Base-by-base conservation (phyloP, 345 rosid species). In the Aquilaria malaccensis region DNA sequence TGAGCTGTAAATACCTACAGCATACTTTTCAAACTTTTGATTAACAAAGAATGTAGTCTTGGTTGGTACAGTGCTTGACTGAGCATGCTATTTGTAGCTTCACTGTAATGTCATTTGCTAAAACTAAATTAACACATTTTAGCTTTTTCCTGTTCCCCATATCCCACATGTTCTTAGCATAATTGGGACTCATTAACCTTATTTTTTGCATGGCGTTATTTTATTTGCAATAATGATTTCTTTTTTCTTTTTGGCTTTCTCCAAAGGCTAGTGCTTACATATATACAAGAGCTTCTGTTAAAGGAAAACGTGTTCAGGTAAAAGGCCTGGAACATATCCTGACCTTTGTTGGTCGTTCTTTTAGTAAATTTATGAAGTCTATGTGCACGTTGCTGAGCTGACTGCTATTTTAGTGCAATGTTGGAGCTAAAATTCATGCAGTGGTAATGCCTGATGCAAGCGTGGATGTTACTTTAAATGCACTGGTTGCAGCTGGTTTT, bases 371-470 rank as follows among this genome's bases (percentile, higher is more conserved):
- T n/a, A 56, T 56, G 59, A 9, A 15, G 6, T 56, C 59, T 56
- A 22, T 22, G 9, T 29, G 22, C 54, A n/a, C 2, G 22, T 29
- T 13, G 10, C 54, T 29, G 22, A 51, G 54, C 54, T 46, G 13
- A 30, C 30, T 43, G 15, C 13, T 30, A 31, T 63, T 30, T 62
- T 75, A 85, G 92, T 72, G 70, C 71, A 79, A 68, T 70, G 59
- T 62, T 60, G 83, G 83, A 65, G 79, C 74, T 47, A 85, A 77
- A 63, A 79, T 74, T 72, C 73, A 77, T 60, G 86, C 83, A 13
- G 74, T 85, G 56, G 81, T 85, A 75, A 79, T 83, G 92, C 80
- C 85, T 70, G 92, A 83, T 76, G 88, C 88, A 64, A 79, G 62
- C 54, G 48, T 69, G 55, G 92, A 76, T 54, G 77, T 81, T 69